Evolutionary conservation across 805 yeast species (phyloP).

Genomic region (Hanseniaspora nectarophila): DNA sequence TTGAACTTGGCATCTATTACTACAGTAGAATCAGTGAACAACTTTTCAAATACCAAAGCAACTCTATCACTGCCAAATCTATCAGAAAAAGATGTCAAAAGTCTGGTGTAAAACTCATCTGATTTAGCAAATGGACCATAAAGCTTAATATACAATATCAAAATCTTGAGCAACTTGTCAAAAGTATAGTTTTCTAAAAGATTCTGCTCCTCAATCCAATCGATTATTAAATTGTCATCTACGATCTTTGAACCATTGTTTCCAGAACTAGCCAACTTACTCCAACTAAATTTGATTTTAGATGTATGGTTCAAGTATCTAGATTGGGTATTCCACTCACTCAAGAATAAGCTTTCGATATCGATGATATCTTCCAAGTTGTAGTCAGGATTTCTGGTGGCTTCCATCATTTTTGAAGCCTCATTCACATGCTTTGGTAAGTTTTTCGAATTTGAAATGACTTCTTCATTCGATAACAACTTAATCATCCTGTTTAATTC

Average conservation of each 20-base stretch:
- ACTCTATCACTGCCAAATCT: constrained; percentile 10
- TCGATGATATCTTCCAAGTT: constrained; percentile 9
- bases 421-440: constrained; percentile 12
- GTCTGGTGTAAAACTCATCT: background rate
- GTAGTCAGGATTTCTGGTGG: background rate
- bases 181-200: background rate
- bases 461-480: constrained; percentile 9
- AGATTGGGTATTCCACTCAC: constrained; percentile 13
- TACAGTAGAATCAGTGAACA: background rate
- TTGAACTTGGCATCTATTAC: background rate
- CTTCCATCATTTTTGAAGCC: constrained; percentile 27
- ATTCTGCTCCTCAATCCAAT: constrained; percentile 12
- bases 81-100: constrained; percentile 8
- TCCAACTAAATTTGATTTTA: constrained; percentile 11
- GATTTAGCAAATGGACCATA: constrained; percentile 4
- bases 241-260: background rate
- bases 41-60: background rate
- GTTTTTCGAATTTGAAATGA: constrained; percentile 9
- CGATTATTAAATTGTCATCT: background rate
- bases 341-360: constrained; percentile 8
- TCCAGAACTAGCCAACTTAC: background rate
- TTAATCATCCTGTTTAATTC: constrained; percentile 10
- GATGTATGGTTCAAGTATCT: constrained; percentile 3
- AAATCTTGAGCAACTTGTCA: background rate
- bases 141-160: background rate